Evolutionary conservation across 441 rosid species (phyloP).

Genomic region (Omphalea diandra): DNA sequence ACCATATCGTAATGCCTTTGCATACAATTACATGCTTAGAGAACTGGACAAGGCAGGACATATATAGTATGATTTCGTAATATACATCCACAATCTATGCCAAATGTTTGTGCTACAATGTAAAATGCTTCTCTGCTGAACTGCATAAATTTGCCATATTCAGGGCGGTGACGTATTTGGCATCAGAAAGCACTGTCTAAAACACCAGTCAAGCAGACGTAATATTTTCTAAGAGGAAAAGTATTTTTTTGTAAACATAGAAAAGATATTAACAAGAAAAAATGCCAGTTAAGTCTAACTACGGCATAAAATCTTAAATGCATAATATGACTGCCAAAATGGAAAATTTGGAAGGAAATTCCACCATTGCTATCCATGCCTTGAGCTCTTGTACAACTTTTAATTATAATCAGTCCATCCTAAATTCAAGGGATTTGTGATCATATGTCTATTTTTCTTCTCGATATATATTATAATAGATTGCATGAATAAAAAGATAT

Average conservation of each 20-base stretch:
- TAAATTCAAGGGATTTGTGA: too few species aligned
- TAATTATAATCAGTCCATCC: too few species aligned
- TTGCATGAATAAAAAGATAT: too few species aligned
- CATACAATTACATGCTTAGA: background rate
- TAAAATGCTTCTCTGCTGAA: background rate
- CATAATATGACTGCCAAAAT: too few species aligned
- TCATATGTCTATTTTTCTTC: background rate
- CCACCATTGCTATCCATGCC: too few species aligned
- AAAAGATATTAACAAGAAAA: background rate
- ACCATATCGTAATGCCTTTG: background rate
- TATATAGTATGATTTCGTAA: background rate
- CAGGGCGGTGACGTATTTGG: background rate
- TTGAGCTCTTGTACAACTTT: too few species aligned
- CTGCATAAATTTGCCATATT: background rate
- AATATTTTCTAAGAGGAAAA: background rate
- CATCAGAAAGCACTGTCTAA: background rate
- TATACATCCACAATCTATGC: background rate
- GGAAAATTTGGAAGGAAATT: too few species aligned
- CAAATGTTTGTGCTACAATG: background rate
- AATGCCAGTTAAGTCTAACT: background rate
- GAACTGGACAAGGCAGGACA: background rate
- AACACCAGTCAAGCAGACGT: background rate
- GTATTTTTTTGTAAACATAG: background rate
- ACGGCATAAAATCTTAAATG: background rate
- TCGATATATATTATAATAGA: too few species aligned